phyloP scores from a whole-genome alignment of 106 monocot species.

The Platanthera guangdongensis region DNA sequence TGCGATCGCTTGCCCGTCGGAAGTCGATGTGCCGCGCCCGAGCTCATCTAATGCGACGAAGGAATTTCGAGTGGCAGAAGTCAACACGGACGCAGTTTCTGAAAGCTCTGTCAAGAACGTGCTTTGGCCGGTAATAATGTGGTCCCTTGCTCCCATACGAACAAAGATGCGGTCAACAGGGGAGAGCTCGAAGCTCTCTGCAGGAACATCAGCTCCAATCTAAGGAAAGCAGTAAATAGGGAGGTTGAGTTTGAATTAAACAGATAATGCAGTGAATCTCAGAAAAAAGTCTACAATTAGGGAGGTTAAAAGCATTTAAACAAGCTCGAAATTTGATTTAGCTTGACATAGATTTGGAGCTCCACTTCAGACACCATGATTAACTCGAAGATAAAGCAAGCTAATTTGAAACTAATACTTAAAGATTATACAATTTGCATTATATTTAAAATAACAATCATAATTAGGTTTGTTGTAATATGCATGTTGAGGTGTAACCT shows the following conservation, averaged over 20 bases:
- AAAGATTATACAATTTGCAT: too few relatives aligned
- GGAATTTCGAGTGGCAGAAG: slow-evolving; percentile 76
- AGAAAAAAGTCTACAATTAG: too few relatives aligned
- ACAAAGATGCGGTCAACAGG: slow-evolving; percentile 89
- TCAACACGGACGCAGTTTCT: slow-evolving; percentile 90
- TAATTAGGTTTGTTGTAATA: too few relatives aligned
- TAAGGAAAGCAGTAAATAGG: slow-evolving; percentile 10
- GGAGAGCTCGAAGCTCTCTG: slow-evolving; percentile 73
- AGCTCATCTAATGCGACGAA: slow-evolving; percentile 93
- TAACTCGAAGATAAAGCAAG: too few relatives aligned
- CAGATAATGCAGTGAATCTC: not conserved
- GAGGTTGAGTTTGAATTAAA: not conserved
- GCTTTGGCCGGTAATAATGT: slow-evolving; percentile 88
- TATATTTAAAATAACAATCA: too few relatives aligned
- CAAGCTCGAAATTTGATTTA: too few relatives aligned
- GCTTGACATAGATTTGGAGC: too few relatives aligned
- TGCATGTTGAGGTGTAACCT: too few relatives aligned
- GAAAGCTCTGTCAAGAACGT: slow-evolving; percentile 86
- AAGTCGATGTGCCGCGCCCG: slow-evolving; percentile 92
- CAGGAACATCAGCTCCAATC: slow-evolving; percentile 95
- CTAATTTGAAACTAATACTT: too few relatives aligned
- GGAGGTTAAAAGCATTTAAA: too few relatives aligned
- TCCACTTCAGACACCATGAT: too few relatives aligned
- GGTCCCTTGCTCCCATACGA: slow-evolving; percentile 92
- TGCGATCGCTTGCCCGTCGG: slow-evolving; percentile 98